Evolutionary conservation across 1,284 basidiomycete genomes (phyloP).

Genomic region (Coniferiporia weirii): DNA sequence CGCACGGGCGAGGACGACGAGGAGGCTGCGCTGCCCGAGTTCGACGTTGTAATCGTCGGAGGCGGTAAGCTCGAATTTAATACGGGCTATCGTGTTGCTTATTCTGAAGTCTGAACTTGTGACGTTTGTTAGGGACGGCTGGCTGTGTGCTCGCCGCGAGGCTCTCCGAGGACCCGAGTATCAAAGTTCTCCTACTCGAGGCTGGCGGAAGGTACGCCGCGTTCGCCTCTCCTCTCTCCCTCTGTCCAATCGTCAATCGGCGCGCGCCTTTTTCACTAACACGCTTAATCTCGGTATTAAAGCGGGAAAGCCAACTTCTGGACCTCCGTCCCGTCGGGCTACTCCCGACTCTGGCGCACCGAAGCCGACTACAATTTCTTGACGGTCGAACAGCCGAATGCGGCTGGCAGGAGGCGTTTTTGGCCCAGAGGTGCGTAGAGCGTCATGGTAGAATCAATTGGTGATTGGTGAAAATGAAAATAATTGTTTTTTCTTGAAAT

Average conservation of each 20-base stretch:
- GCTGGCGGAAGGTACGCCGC: conserved; percentile 20
- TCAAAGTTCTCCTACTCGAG: conserved; percentile 24
- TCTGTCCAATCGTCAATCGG: too few relatives aligned
- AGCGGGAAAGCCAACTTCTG: conserved; percentile 7
- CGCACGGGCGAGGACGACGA: not conserved
- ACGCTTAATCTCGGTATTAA: not conserved
- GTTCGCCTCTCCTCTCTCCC: too few relatives aligned
- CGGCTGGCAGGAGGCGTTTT: conserved; percentile 11
- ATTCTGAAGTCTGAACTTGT: not conserved
- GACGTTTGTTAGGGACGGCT: conserved; percentile 24
- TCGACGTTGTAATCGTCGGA: conserved; percentile 21
- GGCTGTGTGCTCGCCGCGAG: conserved; percentile 38
- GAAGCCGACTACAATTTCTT: conserved; percentile 11
- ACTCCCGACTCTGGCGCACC: conserved; percentile 6
- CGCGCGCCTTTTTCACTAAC: too few relatives aligned
- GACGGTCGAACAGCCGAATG: conserved; percentile 11
- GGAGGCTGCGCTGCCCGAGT: not conserved
- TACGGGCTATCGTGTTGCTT: not conserved
- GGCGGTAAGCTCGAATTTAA: conserved; percentile 11
- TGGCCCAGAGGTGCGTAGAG: conserved; percentile 17
- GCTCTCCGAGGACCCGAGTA: conserved; percentile 32
- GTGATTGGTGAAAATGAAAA: too few relatives aligned
- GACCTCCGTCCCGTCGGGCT: conserved; percentile 1
- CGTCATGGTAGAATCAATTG: too few relatives aligned
- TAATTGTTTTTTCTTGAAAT: too few relatives aligned